Evolutionary conservation across 768 basidiomycete genomes (phyloP).

Genomic region (Mrakia hoshinonis): DNA sequence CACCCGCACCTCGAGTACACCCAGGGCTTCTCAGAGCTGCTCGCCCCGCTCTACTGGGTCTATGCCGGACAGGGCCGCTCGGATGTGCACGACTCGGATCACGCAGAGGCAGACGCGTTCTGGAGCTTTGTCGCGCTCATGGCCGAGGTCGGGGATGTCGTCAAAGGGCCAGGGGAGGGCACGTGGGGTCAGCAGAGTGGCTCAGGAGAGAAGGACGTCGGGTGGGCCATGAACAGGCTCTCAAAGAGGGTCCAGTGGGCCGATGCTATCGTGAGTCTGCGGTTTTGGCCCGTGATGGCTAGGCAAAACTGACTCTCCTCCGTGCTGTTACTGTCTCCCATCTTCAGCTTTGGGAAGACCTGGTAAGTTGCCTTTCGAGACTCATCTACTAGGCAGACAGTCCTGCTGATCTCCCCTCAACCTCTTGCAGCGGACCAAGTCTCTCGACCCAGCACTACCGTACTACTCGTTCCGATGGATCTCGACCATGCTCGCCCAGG

Average conservation of each 20-base stretch:
- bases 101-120: conserved; percentile 36
- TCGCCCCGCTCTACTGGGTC: conserved; percentile 33
- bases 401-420: neutral
- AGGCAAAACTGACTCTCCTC: neutral
- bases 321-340: neutral
- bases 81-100: conserved; percentile 5
- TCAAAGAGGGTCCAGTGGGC: conserved; percentile 35
- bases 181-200: conserved; percentile 13
- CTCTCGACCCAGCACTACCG: conserved; percentile 32
- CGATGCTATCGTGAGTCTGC: conserved; percentile 23
- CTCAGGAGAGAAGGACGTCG: conserved; percentile 11
- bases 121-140: conserved; percentile 35
- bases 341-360: conserved; percentile 30
- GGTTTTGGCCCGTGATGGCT: neutral
- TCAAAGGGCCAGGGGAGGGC: conserved; percentile 17
- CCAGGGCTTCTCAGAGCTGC: conserved; percentile 31
- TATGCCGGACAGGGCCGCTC: conserved; percentile 14
- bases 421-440: conserved; percentile 29
- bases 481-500: conserved; percentile 31
- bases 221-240: conserved; percentile 29
- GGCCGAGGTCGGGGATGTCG: conserved; percentile 32
- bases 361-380: too few relatives aligned
- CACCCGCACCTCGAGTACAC: conserved; percentile 33
- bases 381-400: too few relatives aligned
- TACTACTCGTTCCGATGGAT: conserved; percentile 37